Percentiles rank a stretch among this genome's conserved stretches.
phyloP scores from a whole-genome alignment of 495 filamentous ascomycete species.

The Neurospora sp. region DNA sequence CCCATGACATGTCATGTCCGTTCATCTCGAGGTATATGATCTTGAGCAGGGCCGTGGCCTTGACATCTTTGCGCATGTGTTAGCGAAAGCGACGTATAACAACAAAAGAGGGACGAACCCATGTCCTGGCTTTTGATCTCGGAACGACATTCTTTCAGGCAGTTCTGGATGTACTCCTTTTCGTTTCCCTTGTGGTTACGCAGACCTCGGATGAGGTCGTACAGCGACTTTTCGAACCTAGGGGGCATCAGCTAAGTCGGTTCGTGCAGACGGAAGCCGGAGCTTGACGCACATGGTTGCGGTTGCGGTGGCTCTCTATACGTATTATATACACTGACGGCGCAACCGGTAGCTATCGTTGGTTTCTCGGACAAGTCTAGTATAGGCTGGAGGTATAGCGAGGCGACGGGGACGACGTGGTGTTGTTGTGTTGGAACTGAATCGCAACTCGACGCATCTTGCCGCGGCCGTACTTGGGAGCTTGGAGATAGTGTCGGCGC shows the following conservation, averaged over 20 bases:
- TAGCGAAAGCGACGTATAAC: slow-evolving; percentile 6
- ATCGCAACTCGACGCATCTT: not conserved
- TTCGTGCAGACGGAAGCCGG: not conserved
- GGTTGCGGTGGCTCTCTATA: not conserved
- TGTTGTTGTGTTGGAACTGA: not conserved
- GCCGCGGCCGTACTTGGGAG: not conserved
- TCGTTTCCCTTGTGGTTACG: slow-evolving; percentile 90
- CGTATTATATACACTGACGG: not conserved
- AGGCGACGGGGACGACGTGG: not conserved
- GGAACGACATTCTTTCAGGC: slow-evolving; percentile 83
- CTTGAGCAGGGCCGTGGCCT: slow-evolving; percentile 90
- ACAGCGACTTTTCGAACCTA: slow-evolving; percentile 98
- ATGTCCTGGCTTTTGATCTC: slow-evolving; percentile 88
- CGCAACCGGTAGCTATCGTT: not conserved
- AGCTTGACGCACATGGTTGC: slow-evolving; percentile 15
- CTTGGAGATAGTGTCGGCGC: not conserved
- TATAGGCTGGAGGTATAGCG: not conserved
- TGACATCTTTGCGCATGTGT: slow-evolving; percentile 55
- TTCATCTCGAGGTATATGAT: slow-evolving; percentile 98
- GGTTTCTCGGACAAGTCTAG: not conserved
- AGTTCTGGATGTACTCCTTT: slow-evolving; percentile 84
- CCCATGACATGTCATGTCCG: slow-evolving; percentile 99
- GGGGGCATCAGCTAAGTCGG: slow-evolving; percentile 14
- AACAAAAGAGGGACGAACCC: slow-evolving; percentile 42
- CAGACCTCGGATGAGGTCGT: slow-evolving; percentile 95